These are phyloP conservation scores for Exophiala viscosa DNA, from an alignment of 2,329 filamentous ascomycete genomes.

Conservation along the genomic window DNA sequence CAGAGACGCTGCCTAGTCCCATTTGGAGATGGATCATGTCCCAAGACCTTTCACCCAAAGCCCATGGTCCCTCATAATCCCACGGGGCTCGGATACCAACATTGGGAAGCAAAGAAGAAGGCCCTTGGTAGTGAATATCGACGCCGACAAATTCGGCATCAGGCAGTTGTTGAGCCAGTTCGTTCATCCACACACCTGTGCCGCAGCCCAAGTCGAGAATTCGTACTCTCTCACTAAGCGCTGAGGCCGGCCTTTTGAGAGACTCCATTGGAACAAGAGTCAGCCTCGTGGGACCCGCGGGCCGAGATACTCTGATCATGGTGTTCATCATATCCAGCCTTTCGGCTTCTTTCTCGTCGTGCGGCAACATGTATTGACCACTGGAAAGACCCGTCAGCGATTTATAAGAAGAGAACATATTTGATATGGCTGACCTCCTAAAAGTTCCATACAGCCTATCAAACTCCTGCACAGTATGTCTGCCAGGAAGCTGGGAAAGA, in stretches of 20 bases:
- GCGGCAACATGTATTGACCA: slow-evolving; percentile 71
- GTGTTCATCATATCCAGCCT: slow-evolving; percentile 80
- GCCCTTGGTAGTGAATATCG: slow-evolving; percentile 60
- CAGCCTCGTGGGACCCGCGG: slow-evolving; percentile 36
- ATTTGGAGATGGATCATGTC: slow-evolving; percentile 82
- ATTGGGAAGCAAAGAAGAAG: slow-evolving; percentile 64
- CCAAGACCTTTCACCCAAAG: slow-evolving; percentile 62
- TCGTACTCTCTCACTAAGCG: slow-evolving; percentile 30
- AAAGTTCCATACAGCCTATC: slow-evolving; percentile 24
- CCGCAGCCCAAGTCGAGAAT: slow-evolving; percentile 73
- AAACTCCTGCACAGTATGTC: slow-evolving; percentile 10
- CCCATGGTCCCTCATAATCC: slow-evolving; percentile 77
- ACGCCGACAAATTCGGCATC: slow-evolving; percentile 58
- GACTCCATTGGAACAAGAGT: slow-evolving; percentile 35
- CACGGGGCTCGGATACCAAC: slow-evolving; percentile 63
- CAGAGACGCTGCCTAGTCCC: slow-evolving; percentile 71
- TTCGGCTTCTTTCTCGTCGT: slow-evolving; percentile 73
- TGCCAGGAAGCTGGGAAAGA: slow-evolving; percentile 1
- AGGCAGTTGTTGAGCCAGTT: slow-evolving; percentile 68
- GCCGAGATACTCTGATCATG: slow-evolving; percentile 64
- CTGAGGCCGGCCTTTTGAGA: background rate
- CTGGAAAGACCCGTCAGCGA: slow-evolving; percentile 11
- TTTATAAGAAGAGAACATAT: background rate
- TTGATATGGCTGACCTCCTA: slow-evolving; percentile 14
- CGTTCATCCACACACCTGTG: slow-evolving; percentile 87